Percentiles rank a stretch among this genome's conserved stretches.
Conservation (phyloP, 2,329 filamentous ascomycete species). For the Lasiodiplodia hormozganensis region DNA sequence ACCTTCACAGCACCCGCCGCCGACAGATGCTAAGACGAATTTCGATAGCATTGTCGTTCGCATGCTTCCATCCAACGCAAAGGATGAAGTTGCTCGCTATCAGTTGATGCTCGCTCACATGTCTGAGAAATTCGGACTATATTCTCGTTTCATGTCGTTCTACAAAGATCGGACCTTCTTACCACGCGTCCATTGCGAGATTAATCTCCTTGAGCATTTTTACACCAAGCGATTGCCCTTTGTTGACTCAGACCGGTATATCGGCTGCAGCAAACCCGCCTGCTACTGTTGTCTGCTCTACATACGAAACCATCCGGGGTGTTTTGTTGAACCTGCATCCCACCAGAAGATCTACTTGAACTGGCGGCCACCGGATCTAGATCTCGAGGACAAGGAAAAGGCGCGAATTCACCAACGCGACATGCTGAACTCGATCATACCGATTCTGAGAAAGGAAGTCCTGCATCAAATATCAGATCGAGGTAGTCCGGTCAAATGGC, state of each 20-base stretch:
- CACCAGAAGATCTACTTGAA: constrained; percentile 28
- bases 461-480: background rate
- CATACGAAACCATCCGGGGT: constrained; percentile 17
- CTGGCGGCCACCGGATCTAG: constrained; percentile 21
- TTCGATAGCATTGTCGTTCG: too few species aligned
- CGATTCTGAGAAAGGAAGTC: background rate
- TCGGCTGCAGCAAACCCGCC: constrained; percentile 30
- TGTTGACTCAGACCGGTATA: constrained; percentile 26
- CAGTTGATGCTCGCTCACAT: too few species aligned
- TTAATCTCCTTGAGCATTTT: constrained; percentile 2
- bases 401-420: background rate
- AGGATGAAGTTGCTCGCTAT: too few species aligned
- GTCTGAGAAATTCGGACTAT: too few species aligned
- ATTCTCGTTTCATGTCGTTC: too few species aligned
- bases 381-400: constrained; percentile 15
- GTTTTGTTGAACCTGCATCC: constrained; percentile 18
- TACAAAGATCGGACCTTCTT: background rate
- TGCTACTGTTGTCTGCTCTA: constrained; percentile 31
- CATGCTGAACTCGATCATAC: constrained; percentile 1
- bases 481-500: background rate
- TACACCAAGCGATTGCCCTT: background rate
- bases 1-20: background rate
- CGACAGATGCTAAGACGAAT: background rate
- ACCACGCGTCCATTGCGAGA: background rate
- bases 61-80: too few species aligned